phyloP scores from a whole-genome alignment of 169 alveolate species.

The Fabrea salina region DNA sequence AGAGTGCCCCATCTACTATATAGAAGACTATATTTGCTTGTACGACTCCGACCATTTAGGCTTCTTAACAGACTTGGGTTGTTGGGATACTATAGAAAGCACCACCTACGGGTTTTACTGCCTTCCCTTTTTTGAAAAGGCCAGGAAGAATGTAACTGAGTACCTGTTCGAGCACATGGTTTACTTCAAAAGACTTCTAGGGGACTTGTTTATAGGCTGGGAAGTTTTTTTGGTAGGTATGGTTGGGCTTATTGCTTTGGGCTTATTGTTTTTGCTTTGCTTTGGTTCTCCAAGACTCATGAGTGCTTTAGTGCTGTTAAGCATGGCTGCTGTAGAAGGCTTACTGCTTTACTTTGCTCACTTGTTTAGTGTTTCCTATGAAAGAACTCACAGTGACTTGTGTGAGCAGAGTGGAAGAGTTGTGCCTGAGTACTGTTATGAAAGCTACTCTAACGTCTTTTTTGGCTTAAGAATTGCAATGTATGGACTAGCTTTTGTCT shows the following conservation, averaged over 20 bases:
- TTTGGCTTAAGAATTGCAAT: not conserved
- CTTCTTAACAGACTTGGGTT: slow-evolving; percentile 4
- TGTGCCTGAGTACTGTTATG: slow-evolving; percentile 24
- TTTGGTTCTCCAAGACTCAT: too few species aligned
- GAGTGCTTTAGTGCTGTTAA: too few species aligned
- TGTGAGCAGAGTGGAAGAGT: not conserved
- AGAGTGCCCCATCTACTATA: slow-evolving; percentile 13
- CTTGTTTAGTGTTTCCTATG: not conserved
- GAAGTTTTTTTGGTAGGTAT: slow-evolving; percentile 1
- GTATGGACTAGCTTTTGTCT: not conserved
- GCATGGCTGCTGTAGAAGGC: not conserved
- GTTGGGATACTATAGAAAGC: slow-evolving; percentile 9
- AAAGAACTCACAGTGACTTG: not conserved
- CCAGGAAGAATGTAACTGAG: not conserved
- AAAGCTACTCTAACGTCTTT: not conserved
- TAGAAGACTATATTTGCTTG: slow-evolving; percentile 7
- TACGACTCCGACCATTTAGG: slow-evolving; percentile 26
- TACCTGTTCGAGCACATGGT: not conserved
- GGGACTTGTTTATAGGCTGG: slow-evolving; percentile 9
- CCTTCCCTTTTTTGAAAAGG: slow-evolving; percentile 2
- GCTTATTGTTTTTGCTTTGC: too few species aligned
- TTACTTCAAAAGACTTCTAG: slow-evolving; percentile 13
- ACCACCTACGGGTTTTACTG: slow-evolving; percentile 24
- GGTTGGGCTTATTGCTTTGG: not conserved
- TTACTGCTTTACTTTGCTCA: not conserved